phyloP scores from a whole-genome alignment of 306 rosid species.

The Elaeagnus macrophylla region DNA sequence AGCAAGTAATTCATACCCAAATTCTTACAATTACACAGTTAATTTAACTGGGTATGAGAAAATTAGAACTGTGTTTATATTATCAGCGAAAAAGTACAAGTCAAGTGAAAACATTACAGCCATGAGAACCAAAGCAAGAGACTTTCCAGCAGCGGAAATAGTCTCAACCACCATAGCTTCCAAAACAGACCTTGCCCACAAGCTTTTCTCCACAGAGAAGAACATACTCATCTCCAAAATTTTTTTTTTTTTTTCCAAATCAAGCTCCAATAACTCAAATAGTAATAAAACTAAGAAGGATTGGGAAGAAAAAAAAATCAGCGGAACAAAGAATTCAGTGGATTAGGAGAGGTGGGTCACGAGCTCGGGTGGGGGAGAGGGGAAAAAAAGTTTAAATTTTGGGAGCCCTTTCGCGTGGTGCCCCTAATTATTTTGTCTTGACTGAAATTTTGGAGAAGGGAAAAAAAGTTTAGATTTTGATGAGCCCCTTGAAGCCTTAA shows the following conservation, averaged over 20 bases:
- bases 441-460: no score
- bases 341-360: constrained; percentile 7
- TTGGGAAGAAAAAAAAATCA: no score
- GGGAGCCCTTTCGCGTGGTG: no score
- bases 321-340: constrained; percentile 1
- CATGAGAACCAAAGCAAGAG: constrained; percentile 42
- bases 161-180: constrained; percentile 40
- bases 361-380: no score
- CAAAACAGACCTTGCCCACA: constrained; percentile 23
- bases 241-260: constrained; percentile 31
- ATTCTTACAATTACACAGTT: neutral
- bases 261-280: constrained; percentile 12
- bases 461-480: no score
- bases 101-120: constrained; percentile 24
- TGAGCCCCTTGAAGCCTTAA: no score
- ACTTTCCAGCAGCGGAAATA: constrained; percentile 32
- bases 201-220: constrained; percentile 17
- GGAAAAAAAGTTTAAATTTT: no score
- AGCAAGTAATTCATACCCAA: neutral
- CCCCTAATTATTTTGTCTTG: no score
- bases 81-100: neutral
- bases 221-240: constrained; percentile 33
- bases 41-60: neutral
- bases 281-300: neutral
- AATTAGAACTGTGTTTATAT: neutral